Conservation (phyloP, 768 basidiomycete species). For the Naematelia aurantialba region DNA sequence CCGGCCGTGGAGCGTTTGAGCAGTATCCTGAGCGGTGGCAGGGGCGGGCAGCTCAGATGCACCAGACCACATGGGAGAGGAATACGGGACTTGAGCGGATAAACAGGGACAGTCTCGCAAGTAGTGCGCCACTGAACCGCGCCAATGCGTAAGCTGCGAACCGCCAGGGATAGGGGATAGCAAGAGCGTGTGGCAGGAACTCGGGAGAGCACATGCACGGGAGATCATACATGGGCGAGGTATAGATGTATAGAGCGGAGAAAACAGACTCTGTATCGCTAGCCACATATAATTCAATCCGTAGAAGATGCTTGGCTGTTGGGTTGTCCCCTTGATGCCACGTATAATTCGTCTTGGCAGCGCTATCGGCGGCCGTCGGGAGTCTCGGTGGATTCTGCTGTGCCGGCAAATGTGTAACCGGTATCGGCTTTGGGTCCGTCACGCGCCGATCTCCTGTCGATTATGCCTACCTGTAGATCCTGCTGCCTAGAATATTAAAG, state of each 20-base stretch:
- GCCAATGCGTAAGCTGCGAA: background rate
- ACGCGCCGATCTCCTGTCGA: background rate
- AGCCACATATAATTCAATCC: too few species aligned
- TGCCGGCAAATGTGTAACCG: background rate
- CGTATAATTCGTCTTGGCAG: too few species aligned
- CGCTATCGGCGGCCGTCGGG: too few species aligned
- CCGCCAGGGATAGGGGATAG: too few species aligned
- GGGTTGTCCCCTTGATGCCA: too few species aligned
- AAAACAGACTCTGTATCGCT: too few species aligned
- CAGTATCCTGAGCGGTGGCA: conserved; percentile 43
- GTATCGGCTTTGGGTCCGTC: background rate
- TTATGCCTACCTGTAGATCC: background rate
- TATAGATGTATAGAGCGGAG: too few species aligned
- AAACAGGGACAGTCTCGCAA: background rate
- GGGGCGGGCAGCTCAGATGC: conserved; percentile 23
- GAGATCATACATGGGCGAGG: too few species aligned
- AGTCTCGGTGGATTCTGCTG: too few species aligned
- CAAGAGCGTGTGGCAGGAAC: too few species aligned
- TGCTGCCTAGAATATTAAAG: background rate
- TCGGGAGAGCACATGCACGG: too few species aligned
- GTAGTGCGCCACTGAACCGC: background rate
- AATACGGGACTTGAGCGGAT: conserved; percentile 13
- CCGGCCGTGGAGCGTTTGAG: conserved; percentile 42
- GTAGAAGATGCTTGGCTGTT: too few species aligned
- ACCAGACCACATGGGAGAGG: conserved; percentile 27